These are phyloP conservation scores for Brassica balearica DNA, from an alignment of 441 rosid genomes.

Conservation along the genomic window DNA sequence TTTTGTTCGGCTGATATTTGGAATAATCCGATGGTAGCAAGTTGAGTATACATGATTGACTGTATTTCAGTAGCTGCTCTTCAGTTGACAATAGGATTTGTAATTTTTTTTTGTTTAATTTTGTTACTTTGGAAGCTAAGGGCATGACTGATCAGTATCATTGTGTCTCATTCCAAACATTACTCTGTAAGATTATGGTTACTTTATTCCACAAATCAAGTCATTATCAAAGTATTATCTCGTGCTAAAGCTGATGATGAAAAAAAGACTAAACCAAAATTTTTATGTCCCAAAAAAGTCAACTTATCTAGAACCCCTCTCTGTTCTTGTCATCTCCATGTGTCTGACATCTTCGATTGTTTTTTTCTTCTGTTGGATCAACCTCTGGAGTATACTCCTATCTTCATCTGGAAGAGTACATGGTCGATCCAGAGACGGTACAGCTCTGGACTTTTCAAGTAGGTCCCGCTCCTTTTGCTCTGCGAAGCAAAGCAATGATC, in stretches of 20 bases:
- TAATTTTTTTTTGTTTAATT: neutral
- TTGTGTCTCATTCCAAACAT: neutral
- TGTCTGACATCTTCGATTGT: constrained; percentile 49
- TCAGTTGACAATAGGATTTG: constrained; percentile 15
- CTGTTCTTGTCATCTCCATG: constrained; percentile 48
- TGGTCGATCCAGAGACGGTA: constrained; percentile 52
- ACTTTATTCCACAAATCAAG: constrained; percentile 26
- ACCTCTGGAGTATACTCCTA: constrained; percentile 42
- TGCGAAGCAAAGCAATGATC: constrained; percentile 81
- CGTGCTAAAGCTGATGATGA: constrained; percentile 21
- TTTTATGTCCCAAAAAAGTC: neutral
- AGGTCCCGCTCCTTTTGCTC: constrained; percentile 56
- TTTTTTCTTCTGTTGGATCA: constrained; percentile 53
- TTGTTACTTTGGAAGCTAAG: constrained; percentile 13
- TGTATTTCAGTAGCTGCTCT: neutral
- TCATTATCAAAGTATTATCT: constrained; percentile 14
- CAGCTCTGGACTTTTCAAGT: constrained; percentile 55
- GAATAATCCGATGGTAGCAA: constrained; percentile 26
- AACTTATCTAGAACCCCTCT: constrained; percentile 33
- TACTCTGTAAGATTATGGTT: constrained; percentile 9
- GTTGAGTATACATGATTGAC: constrained; percentile 17
- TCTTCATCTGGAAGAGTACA: constrained; percentile 60
- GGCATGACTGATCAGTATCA: constrained; percentile 1
- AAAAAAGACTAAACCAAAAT: constrained; percentile 20
- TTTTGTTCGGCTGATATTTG: constrained; percentile 26